phyloP scores from a whole-genome alignment of 345 rosid genomes.

The Syzygium aromaticum region DNA sequence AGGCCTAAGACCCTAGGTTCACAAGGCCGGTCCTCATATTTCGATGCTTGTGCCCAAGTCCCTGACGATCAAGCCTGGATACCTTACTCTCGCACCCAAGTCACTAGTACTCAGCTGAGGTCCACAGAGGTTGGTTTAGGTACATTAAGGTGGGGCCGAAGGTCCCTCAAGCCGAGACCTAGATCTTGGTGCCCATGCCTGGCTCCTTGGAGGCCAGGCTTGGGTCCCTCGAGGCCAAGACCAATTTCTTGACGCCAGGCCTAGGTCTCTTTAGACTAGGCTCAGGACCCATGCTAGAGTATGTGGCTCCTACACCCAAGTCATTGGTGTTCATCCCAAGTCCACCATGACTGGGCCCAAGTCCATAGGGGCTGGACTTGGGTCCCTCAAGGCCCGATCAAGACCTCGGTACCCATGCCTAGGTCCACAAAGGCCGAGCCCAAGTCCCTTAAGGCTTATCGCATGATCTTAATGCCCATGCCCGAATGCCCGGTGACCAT shows the following conservation, averaged over 20 bases:
- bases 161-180: background rate
- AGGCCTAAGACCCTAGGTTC: background rate
- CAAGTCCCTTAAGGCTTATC: background rate
- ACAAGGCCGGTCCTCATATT: background rate
- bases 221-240: too few species aligned
- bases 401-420: background rate
- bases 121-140: background rate
- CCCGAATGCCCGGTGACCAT: too few species aligned
- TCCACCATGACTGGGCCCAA: background rate
- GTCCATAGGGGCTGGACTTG: background rate
- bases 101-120: background rate
- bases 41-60: background rate
- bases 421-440: background rate
- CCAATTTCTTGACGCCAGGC: too few species aligned
- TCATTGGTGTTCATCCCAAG: background rate
- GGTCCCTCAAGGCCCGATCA: background rate
- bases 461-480: background rate
- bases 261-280: background rate
- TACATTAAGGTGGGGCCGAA: background rate
- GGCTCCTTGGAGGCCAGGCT: background rate
- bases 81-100: background rate
- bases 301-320: background rate
- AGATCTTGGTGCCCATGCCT: background rate
- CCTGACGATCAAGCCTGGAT: rapidly evolving
- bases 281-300: background rate